A percentile compares a stretch with the other conserved stretches of the same genome.
Conservation (phyloP, 2,329 filamentous ascomycete genomes). For the Colletotrichum tropicicola region DNA sequence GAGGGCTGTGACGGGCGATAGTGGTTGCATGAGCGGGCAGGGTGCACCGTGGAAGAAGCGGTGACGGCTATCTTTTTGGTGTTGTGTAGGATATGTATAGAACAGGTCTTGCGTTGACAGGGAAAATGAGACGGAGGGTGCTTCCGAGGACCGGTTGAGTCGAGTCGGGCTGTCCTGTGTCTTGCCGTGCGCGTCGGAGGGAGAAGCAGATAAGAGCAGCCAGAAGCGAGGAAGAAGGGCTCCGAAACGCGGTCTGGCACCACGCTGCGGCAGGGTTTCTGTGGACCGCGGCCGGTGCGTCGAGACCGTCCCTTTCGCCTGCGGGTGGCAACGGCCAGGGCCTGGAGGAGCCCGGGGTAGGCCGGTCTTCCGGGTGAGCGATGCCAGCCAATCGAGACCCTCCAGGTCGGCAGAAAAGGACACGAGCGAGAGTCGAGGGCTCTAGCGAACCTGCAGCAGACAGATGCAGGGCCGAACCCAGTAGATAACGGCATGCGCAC, state of each 20-base stretch:
- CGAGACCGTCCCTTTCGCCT: neutral
- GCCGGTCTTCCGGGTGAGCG: neutral
- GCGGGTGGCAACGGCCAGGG: neutral
- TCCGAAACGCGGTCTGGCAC: constrained; percentile 13
- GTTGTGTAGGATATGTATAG: neutral
- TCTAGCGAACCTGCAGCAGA: neutral
- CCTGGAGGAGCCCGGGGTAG: constrained; percentile 16
- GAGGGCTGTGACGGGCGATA: constrained; percentile 32
- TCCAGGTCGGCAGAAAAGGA: neutral
- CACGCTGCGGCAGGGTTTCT: constrained; percentile 1
- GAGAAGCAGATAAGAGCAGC: neutral
- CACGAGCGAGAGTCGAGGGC: too few relatives aligned
- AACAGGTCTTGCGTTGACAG: neutral
- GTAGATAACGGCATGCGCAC: neutral
- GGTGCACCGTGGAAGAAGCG: constrained; percentile 11
- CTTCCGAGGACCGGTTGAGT: neutral
- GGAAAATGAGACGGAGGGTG: neutral
- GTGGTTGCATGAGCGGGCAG: neutral
- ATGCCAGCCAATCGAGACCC: neutral
- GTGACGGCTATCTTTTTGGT: neutral
- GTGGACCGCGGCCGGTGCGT: neutral
- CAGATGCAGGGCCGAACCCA: neutral
- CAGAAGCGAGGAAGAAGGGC: neutral
- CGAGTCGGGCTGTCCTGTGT: too few relatives aligned
- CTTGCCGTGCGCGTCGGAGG: too few relatives aligned